These are phyloP conservation scores for Rhodotorula paludigena DNA, from an alignment of 768 basidiomycete genomes.

Conservation along the genomic window DNA sequence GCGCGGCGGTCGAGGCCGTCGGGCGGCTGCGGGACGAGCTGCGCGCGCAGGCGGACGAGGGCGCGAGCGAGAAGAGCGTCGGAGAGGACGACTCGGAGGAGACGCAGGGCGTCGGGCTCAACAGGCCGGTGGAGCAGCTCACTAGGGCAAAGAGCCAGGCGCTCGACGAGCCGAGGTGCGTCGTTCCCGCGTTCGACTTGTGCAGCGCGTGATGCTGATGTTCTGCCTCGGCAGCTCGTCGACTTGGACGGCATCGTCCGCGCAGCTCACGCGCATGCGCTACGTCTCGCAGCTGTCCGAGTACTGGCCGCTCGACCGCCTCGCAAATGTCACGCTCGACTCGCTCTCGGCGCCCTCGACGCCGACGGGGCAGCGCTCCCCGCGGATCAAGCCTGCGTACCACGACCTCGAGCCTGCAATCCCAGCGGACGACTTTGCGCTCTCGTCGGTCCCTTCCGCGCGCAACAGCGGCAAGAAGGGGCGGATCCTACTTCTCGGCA, in stretches of 20 bases:
- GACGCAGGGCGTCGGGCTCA: slow-evolving; percentile 45
- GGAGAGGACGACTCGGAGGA: slow-evolving; percentile 29
- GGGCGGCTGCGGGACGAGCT: slow-evolving; percentile 63
- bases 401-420: slow-evolving; percentile 21
- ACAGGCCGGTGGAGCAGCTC: slow-evolving; percentile 49
- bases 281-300: slow-evolving; percentile 93
- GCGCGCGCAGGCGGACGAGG: slow-evolving; percentile 47
- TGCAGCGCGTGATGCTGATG: neutral
- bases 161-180: slow-evolving; percentile 26
- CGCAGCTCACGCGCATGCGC: slow-evolving; percentile 61
- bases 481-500: slow-evolving; percentile 82
- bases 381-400: slow-evolving; percentile 60
- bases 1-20: slow-evolving; percentile 67
- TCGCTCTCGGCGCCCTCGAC: slow-evolving; percentile 60
- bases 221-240: neutral
- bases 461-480: slow-evolving; percentile 53
- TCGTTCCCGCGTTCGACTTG: rapidly evolving
- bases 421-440: neutral
- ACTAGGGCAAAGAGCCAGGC: slow-evolving; percentile 35
- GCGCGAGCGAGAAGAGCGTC: slow-evolving; percentile 15
- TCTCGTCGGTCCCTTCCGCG: neutral
- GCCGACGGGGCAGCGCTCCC: slow-evolving; percentile 82
- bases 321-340: slow-evolving; percentile 59
- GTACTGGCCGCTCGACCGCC: slow-evolving; percentile 79
- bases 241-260: slow-evolving; percentile 18